Conservation (phyloP, 2,329 filamentous ascomycete species). For the Hypoxylon sp. region DNA sequence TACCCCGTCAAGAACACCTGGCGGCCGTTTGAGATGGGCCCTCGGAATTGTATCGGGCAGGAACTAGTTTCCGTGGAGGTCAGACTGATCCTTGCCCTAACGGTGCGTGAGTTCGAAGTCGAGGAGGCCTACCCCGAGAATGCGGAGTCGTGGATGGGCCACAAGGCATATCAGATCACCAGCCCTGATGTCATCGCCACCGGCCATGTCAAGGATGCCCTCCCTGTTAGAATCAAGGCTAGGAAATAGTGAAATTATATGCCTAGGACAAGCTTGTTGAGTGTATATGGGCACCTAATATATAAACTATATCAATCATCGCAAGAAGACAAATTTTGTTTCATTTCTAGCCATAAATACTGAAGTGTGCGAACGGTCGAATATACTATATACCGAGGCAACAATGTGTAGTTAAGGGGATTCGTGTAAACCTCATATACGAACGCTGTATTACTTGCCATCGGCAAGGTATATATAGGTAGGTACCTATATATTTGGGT, state of each 20-base stretch:
- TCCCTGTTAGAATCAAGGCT: constrained; percentile 44
- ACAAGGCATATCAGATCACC: constrained; percentile 51
- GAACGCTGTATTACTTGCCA: too few relatives aligned
- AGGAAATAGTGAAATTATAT: constrained; percentile 5
- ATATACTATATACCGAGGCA: too few relatives aligned
- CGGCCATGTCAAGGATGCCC: constrained; percentile 48
- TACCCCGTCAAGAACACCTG: constrained; percentile 62
- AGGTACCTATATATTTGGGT: too few relatives aligned
- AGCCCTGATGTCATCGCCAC: constrained; percentile 35
- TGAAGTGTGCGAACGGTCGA: too few relatives aligned
- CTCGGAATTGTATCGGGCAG: constrained; percentile 69
- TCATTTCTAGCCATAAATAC: neutral
- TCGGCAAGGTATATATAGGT: too few relatives aligned
- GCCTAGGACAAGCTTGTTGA: neutral
- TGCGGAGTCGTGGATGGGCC: constrained; percentile 54
- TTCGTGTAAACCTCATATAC: too few relatives aligned
- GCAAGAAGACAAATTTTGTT: neutral
- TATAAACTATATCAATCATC: too few relatives aligned
- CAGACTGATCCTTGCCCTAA: constrained; percentile 65
- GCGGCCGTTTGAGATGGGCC: constrained; percentile 68
- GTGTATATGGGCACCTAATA: neutral
- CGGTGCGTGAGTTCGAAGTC: constrained; percentile 66
- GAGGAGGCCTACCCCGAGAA: constrained; percentile 57
- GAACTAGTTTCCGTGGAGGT: constrained; percentile 68
- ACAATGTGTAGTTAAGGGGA: too few relatives aligned